These are phyloP conservation scores for Cryphonectria radicalis DNA, from an alignment of 2,329 filamentous ascomycete genomes.

Conservation along the genomic window DNA sequence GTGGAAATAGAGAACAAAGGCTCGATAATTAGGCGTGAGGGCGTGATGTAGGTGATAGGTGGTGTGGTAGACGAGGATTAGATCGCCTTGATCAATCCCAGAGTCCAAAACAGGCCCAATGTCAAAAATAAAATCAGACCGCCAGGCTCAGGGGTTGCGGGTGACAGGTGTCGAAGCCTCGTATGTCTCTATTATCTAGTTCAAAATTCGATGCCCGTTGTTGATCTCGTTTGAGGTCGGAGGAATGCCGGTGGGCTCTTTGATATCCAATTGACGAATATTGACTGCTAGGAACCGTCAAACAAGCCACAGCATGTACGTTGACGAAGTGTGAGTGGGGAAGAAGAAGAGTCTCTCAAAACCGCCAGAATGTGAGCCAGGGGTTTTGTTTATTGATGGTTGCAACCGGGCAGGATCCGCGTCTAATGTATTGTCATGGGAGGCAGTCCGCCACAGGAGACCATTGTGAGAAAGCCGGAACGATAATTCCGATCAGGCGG, in stretches of 20 bases:
- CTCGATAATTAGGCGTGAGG: not conserved
- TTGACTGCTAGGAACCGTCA: conserved; percentile 18
- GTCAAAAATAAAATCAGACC: not conserved
- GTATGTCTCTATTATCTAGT: conserved; percentile 18
- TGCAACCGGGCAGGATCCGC: conserved; percentile 8
- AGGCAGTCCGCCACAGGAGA: not conserved
- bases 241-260: not conserved
- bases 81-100: not conserved
- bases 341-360: not conserved
- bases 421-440: conserved; percentile 1
- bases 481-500: not conserved
- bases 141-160: conserved; percentile 18
- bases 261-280: conserved; percentile 5
- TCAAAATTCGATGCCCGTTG: conserved; percentile 6
- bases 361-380: not conserved
- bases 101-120: not conserved
- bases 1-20: not conserved
- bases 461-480: not conserved
- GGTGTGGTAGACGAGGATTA: not conserved
- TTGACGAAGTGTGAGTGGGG: conserved; percentile 14
- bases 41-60: not conserved
- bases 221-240: not conserved
- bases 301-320: conserved; percentile 25
- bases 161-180: conserved; percentile 17
- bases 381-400: not conserved